Percentiles rank a stretch among this genome's conserved stretches.
Evolutionary conservation across 2,329 filamentous ascomycete species (phyloP).

Genomic region (Neonectria neomacrospora): DNA sequence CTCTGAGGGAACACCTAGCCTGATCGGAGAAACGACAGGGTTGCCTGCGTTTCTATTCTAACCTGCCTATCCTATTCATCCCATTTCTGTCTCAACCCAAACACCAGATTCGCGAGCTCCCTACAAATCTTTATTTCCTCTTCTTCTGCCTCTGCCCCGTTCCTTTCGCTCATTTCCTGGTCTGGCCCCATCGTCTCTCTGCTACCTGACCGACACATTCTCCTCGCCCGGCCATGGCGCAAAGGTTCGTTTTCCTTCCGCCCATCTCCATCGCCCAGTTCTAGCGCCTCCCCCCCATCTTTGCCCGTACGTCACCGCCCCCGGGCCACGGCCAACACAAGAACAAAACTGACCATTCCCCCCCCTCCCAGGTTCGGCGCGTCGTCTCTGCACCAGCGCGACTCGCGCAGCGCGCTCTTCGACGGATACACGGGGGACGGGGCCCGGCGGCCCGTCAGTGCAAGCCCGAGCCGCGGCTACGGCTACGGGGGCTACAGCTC

Average conservation of each 20-base stretch:
- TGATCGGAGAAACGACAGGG: conserved; percentile 42
- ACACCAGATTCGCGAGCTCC: conserved; percentile 37
- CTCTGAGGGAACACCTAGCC: conserved; percentile 32
- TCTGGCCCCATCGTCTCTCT: conserved; percentile 5
- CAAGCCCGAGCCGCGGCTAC: conserved; percentile 61
- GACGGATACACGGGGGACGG: conserved; percentile 72
- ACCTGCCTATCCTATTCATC: neutral
- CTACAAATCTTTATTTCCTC: conserved; percentile 15
- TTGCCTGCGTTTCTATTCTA: conserved; percentile 26
- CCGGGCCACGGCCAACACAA: neutral
- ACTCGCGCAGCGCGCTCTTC: conserved; percentile 78
- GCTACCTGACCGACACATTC: conserved; percentile 5
- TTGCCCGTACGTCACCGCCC: conserved; percentile 16
- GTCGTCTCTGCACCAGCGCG: conserved; percentile 77
- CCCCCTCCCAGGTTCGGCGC: conserved; percentile 67
- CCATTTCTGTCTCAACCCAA: conserved; percentile 3
- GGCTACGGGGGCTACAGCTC: conserved; percentile 56
- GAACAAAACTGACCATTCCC: conserved; percentile 19
- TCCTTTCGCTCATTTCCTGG: conserved; percentile 11
- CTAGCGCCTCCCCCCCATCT: neutral
- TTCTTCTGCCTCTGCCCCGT: conserved; percentile 5
- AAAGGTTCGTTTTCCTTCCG: conserved; percentile 47
- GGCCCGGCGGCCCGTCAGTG: conserved; percentile 55
- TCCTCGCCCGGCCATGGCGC: conserved; percentile 46
- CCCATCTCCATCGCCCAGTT: neutral